Base-by-base conservation (phyloP, 495 filamentous ascomycete species). In the Daldinia grandis region DNA sequence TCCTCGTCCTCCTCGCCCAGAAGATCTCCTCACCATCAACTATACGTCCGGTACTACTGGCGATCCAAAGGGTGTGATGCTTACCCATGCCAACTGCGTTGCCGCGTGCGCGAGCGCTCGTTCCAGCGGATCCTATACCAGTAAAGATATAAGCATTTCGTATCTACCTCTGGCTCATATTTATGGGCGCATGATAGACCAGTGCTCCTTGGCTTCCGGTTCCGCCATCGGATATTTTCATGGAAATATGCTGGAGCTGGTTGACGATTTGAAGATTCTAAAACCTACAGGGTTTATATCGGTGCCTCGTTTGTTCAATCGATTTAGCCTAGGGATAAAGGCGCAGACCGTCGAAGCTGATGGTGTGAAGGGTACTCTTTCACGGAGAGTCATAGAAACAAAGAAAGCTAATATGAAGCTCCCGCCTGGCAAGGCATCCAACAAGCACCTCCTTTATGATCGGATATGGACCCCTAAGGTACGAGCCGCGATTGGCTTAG, bases 1-100 rank as follows among this genome's bases (percentile, higher is more conserved):
- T 47, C 82, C 86, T 76, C 89, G 88, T 56, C 87, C 91, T 31
- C 95, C 95, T 8, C 80, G 79, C 31, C 87, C 91, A 0, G 86
- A 90, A 2, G 94, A 98, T 75, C 85, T 91, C 73, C 85, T 97
- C 62, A 98, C 95, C 33, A 94, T 99, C 81, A 99, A 98, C 82
- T 99, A 99, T 81, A 99, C 95, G 9, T 97, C 93, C 12, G 95
- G 95, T 17, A 99, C 95, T 9, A 99, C 95, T 0, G 96, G 95
- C 6, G 87, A 92, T 68, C 95, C 95, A 5, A 99, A 99, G 82
- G 95, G 95, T 62, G 95, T 98, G 5, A 83, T 95, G 35, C 80
- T 98, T 67, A 93, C 91, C 4, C 96, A 99, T 75, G 81, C 83
- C 69, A 92, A 90, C 76, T 92, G 93, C 28, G 87, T 96, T 4